Base-by-base conservation (phyloP, 2,329 filamentous ascomycete genomes). In the Ophioceras dolichostomum region DNA sequence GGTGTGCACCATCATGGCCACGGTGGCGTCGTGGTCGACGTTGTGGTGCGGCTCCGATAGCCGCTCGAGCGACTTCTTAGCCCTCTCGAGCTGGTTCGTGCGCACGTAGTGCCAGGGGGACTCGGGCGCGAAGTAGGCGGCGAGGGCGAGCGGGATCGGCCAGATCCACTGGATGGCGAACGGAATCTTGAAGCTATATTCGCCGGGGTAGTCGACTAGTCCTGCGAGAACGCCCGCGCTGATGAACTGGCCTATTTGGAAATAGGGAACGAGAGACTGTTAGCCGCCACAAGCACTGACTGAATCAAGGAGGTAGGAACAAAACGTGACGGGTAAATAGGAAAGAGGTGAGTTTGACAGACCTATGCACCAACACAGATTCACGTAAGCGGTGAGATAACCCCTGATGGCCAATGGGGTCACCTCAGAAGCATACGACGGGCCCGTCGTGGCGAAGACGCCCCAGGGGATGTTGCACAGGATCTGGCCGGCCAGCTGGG, bases 401-500 rank as follows among this genome's bases (percentile, higher is more conserved):
- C 54, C 58, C 31, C 64, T 55, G 14, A 67, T 57, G 5, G 53
- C 54, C 7, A 64, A 43, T 3, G 64, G 64, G 2, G 54, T 57
- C 4, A 66, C 56, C 42, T 67, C 64, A 16, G 60, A 54, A 4
- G 62, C 61, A 41, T 67, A 67, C 4, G 64, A 50, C 0, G 63
- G 61, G 4, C 54, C 57, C 0, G 57, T 58, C 3, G 60, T 65
- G 13, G 61, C 58, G 40, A 67, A 67, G n/a, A 66, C 54, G 17
- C 63, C 63, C 58, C 60, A 65, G 10, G 61, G 55, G 3, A 66
- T 30, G 30, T 34, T 41, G 37, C 37, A 34, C 5, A 72, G 48
- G 41, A 70, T 53, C 38, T 67, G 56, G 5, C 64, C 65, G 5
- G 62, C 54, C 2, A 69, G 49, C 24, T 68, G 50, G 12, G 62